Conservation (phyloP, 352 stramenopile species). For the Pythium dissotocum region DNA sequence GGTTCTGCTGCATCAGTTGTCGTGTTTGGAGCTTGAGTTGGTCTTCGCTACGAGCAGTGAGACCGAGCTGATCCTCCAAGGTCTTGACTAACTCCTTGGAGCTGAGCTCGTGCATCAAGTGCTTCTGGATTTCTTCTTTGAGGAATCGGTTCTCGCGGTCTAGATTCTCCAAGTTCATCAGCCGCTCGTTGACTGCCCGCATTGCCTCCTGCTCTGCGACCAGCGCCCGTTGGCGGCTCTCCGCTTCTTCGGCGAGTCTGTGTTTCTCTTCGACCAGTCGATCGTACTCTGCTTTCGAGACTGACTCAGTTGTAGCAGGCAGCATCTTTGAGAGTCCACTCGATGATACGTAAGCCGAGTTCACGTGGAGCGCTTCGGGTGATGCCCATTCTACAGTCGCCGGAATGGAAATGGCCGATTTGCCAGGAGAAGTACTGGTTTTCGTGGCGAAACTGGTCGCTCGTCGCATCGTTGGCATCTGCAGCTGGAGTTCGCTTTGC, state of each 20-base stretch:
- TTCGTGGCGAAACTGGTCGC: conserved; percentile 10
- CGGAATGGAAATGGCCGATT: not conserved
- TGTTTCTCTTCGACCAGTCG: conserved; percentile 43
- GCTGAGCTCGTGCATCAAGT: conserved; percentile 58
- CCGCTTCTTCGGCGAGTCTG: conserved; percentile 27
- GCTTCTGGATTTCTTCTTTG: conserved; percentile 64
- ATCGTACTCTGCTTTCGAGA: conserved; percentile 39
- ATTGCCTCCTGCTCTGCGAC: conserved; percentile 43
- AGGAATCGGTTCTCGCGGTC: conserved; percentile 59
- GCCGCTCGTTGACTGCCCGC: conserved; percentile 39
- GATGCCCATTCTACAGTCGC: not conserved
- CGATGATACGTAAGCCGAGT: not conserved
- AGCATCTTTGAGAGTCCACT: not conserved
- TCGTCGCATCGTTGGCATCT: not conserved
- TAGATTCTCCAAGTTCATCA: conserved; percentile 40
- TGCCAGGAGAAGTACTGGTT: not conserved
- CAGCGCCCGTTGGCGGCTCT: conserved; percentile 19
- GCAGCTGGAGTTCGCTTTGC: not conserved
- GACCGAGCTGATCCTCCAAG: conserved; percentile 49
- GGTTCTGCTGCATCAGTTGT: conserved; percentile 72
- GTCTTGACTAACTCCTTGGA: conserved; percentile 56
- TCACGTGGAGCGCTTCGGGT: not conserved
- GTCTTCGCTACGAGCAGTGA: conserved; percentile 60
- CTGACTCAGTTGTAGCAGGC: not conserved
- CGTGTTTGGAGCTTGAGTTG: conserved; percentile 71